Conservation (phyloP, 1,139 yeast species). For the Magnusiomyces ingens region DNA sequence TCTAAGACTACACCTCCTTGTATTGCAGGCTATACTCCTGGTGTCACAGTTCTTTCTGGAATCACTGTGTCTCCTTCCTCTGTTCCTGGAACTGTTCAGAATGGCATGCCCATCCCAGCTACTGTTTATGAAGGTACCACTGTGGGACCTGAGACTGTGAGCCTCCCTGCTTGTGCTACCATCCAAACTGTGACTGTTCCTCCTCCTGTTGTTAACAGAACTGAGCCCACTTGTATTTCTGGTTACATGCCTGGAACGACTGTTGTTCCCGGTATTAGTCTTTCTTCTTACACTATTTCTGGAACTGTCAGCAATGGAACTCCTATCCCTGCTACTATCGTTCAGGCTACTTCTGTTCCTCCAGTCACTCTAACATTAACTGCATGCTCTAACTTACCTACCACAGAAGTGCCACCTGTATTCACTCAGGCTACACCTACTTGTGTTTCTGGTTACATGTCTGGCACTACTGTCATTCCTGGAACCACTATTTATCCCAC, state of each 20-base stretch:
- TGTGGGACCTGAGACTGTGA: slow-evolving; percentile 1
- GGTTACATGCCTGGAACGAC: slow-evolving; percentile 8
- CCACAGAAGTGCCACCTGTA: slow-evolving; percentile 9
- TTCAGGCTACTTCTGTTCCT: slow-evolving; percentile 6
- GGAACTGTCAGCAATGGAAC: slow-evolving; percentile 6
- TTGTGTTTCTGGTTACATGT: neutral
- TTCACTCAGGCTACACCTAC: slow-evolving; percentile 4
- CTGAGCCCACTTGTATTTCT: slow-evolving; percentile 5
- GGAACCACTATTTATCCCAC: slow-evolving; percentile 6
- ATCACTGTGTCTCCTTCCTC: neutral
- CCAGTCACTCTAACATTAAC: slow-evolving; percentile 5
- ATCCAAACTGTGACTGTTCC: slow-evolving; percentile 1
- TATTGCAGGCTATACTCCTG: neutral
- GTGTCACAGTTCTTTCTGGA: slow-evolving; percentile 5
- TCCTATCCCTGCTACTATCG: slow-evolving; percentile 8
- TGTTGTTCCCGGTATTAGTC: slow-evolving; percentile 7
- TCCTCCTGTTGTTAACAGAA: slow-evolving; percentile 1
- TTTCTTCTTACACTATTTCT: neutral
- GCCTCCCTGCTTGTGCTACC: slow-evolving; percentile 7
- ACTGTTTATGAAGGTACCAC: slow-evolving; percentile 6
- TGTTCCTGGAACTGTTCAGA: slow-evolving; percentile 2
- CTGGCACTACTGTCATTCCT: slow-evolving; percentile 5
- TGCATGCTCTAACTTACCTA: slow-evolving; percentile 8
- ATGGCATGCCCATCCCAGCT: slow-evolving; percentile 4
- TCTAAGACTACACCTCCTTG: neutral